Base-by-base conservation (phyloP, 73 alveolate genomes). In the Paramecium sexaurelia region DNA sequence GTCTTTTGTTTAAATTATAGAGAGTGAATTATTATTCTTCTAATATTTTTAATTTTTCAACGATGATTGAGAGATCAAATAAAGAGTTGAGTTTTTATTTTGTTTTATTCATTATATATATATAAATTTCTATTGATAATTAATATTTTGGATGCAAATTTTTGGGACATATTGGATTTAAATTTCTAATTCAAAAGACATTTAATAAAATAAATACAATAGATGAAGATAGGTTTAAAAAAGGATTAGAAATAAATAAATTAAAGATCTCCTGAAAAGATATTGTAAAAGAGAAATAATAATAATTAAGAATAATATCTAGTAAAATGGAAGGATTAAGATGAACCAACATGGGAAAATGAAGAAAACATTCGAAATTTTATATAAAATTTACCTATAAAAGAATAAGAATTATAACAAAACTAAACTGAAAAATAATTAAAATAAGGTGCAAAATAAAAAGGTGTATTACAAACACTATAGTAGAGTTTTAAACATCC, bases 51-150 rank as follows among this genome's bases (percentile, higher is more conserved):
- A 51, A 17, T 51, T 51, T 51, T 8, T 51, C 67, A 15, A 51
- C 22, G 43, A 61, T 61, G 26, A 61, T 26, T 61, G 83, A 61
- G 83, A 61, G 83, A 61, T 61, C 83, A 61, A 61, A 61, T 61
- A 61, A 61, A 32, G 83, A 61, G 17, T 61, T 26, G 5, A 61
- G 83, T 61, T 61, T 61, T 61, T 61, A 61, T 61, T 61, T 61
- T 32, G 39, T 29, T 29, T 22, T 61, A 29, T 24, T 29, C 83
- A 61, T 61, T 26, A 61, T 61, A 61, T 29, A 51, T 26, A 61
- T 61, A 61, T 29, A 51, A 51, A 61, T 29, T 61, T 61, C 17
- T 61, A 61, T 32, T 29, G 20, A 61, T 29, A 10, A 61, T 29
- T 6, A 6, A 13, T 26, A 61, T 3, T 47, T 61, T 26, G 83